Conservation (phyloP, 139 green algal genomes). For the Micractinium sp. region DNA sequence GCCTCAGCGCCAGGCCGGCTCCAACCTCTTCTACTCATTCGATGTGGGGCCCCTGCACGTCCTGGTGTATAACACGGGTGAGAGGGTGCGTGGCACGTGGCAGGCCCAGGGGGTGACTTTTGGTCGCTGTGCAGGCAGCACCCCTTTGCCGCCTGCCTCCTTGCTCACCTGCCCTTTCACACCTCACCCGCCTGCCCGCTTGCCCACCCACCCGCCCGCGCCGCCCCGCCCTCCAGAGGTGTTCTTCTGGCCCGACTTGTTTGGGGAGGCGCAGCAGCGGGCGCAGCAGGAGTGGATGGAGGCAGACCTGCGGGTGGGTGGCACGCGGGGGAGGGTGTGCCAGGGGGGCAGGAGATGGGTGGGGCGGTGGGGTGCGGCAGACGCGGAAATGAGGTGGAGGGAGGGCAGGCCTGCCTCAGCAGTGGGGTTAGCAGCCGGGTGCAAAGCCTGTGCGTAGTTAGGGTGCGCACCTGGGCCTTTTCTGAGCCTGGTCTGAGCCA, state of each 20-base stretch:
- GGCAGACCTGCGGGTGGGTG: constrained; percentile 10
- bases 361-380: neutral
- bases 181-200: neutral
- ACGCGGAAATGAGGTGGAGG: neutral
- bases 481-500: neutral
- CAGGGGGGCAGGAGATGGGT: no score
- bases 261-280: constrained; percentile 1
- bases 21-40: constrained; percentile 40
- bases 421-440: no score
- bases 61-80: constrained; percentile 37
- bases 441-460: no score
- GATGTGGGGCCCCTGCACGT: constrained; percentile 43
- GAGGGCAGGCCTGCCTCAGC: no score
- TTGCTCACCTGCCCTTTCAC: neutral
- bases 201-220: neutral
- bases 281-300: constrained; percentile 34
- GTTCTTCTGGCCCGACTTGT: constrained; percentile 41
- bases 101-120: no score
- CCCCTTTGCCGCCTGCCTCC: neutral
- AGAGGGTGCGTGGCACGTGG: no score
- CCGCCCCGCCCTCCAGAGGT: neutral
- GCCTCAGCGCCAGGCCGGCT: neutral
- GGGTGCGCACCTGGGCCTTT: neutral
- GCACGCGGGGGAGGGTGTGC: neutral
- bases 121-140: no score